phyloP scores from a whole-genome alignment of 2,329 filamentous ascomycete genomes.

The Immersiporthe knoxdaviesiana region DNA sequence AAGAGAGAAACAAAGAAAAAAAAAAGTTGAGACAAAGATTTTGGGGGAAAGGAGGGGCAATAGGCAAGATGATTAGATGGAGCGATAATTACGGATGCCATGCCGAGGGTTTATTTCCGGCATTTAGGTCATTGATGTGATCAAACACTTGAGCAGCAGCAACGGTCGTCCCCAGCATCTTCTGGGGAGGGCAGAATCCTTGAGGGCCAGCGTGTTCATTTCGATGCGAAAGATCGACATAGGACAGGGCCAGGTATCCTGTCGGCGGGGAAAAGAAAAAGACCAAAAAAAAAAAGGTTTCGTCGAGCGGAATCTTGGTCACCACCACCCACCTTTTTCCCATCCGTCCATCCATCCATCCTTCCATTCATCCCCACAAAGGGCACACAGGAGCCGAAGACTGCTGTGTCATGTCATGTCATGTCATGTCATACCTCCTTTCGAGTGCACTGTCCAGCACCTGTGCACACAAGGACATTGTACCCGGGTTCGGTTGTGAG shows the following conservation, averaged over 20 bases:
- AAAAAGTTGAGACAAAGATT: neutral
- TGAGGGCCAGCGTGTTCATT: neutral
- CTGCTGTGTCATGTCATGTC: conserved; percentile 11
- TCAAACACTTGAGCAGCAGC: neutral
- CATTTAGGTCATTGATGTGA: neutral
- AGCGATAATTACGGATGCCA: neutral
- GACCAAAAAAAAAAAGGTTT: neutral
- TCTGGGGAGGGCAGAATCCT: neutral
- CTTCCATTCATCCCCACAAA: neutral
- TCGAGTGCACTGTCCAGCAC: neutral
- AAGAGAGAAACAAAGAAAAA: neutral
- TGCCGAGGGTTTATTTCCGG: neutral
- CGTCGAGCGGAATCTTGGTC: neutral
- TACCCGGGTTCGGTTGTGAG: conserved; percentile 1
- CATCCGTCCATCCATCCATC: neutral
- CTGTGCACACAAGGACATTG: neutral
- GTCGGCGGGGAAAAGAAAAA: neutral
- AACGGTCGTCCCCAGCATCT: neutral
- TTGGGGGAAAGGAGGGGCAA: neutral
- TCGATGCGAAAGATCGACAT: neutral
- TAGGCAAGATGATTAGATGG: conserved; percentile 15
- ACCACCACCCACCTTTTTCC: neutral
- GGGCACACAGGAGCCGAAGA: too few species aligned
- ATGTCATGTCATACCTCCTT: neutral
- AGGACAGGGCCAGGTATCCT: neutral